Base-by-base conservation (phyloP, 768 basidiomycete species). In the Roridomyces roridus region DNA sequence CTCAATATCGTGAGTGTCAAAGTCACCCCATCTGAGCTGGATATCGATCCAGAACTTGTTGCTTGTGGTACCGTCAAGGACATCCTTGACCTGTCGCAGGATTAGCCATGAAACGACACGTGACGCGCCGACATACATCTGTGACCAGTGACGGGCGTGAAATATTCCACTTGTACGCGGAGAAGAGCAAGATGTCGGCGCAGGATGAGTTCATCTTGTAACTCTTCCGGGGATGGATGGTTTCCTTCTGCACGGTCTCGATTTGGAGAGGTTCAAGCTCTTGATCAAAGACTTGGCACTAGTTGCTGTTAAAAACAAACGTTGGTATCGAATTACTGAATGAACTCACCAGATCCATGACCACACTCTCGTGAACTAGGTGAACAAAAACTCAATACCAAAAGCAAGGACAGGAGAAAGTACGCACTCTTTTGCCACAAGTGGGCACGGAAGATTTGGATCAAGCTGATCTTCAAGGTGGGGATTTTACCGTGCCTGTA, bases 161-260 rank as follows among this genome's bases (percentile, higher is more conserved):
- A 57, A 98, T 97, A 72, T 97, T 98, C 97, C 97, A 99, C 85
- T 94, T 94, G 73, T 93, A 92, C 1, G 92, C 91, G 12, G 95
- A 97, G 85, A 99, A 98, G 46, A 99, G 81, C 18, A 99, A 80
- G 68, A 99, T 96, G 68, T 99, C 97, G 47, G 96, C 96, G 63
- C 96, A 98, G n/a, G 95, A 96, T 8, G 95, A 97, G 77, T 99
- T 99, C 97, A 99, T 98, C 85, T 99, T 99, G 86, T 99, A 99
- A 81, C 94, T 97, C 82, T 98, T 98, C 76, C 96, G 92, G 66
- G 96, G 96, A 72, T 97, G 97, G 59, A 99, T 99, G 0, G 97
- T 98, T 75, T 99, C 97, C 75, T 99, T 99, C 74, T 98, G 97
- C 0, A 99, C 97, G 0, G 96, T 98, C 80, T 98, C 97, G 65